Evolutionary conservation across 2,329 filamentous ascomycete species (phyloP).

Genomic region (Colletotrichum neosansevieriae): DNA sequence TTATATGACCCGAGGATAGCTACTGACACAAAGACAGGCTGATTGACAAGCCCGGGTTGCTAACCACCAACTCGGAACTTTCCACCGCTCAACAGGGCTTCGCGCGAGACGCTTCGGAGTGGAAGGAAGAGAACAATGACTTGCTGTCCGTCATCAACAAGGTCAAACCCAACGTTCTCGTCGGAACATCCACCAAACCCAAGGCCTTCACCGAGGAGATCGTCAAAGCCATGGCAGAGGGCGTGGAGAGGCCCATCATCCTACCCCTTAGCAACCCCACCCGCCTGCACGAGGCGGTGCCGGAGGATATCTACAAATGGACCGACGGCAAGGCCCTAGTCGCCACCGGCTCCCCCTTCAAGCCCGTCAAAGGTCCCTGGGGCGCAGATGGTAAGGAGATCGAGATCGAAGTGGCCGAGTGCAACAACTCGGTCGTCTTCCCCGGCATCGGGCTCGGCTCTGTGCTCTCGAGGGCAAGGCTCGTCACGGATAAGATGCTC

Average conservation of each 20-base stretch:
- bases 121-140: slow-evolving; percentile 67
- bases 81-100: slow-evolving; percentile 77
- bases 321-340: slow-evolving; percentile 82
- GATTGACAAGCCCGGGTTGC: slow-evolving; percentile 83
- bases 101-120: slow-evolving; percentile 73
- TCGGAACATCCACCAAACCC: slow-evolving; percentile 86
- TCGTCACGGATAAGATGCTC: slow-evolving; percentile 82
- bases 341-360: slow-evolving; percentile 86
- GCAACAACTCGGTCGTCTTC: slow-evolving; percentile 89
- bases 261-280: slow-evolving; percentile 91
- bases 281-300: slow-evolving; percentile 83
- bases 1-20: fast-evolving
- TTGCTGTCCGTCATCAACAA: slow-evolving; percentile 76
- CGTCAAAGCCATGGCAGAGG: slow-evolving; percentile 79
- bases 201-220: slow-evolving; percentile 81
- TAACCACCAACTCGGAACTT: slow-evolving; percentile 73
- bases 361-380: slow-evolving; percentile 74
- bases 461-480: slow-evolving; percentile 75
- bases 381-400: slow-evolving; percentile 58
- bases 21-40: slow-evolving; percentile 64
- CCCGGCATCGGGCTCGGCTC: slow-evolving; percentile 87
- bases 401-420: slow-evolving; percentile 74
- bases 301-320: slow-evolving; percentile 81
- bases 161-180: slow-evolving; percentile 83
- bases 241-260: slow-evolving; percentile 79